Evolutionary conservation across 2,329 filamentous ascomycete genomes (phyloP).

Genomic region (Sarocladiaceae sp.): DNA sequence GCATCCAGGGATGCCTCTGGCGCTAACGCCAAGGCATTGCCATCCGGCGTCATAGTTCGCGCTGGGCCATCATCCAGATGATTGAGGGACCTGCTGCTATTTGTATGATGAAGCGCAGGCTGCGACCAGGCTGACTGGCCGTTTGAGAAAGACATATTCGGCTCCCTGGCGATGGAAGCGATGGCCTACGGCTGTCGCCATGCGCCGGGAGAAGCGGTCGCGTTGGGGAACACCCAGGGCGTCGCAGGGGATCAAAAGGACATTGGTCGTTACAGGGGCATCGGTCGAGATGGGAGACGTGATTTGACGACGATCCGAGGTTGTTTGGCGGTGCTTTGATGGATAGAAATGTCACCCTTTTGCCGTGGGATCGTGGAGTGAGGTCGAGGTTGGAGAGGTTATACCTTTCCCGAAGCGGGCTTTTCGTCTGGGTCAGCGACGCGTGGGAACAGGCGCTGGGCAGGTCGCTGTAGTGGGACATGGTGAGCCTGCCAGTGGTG

Average conservation of each 20-base stretch:
- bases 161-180: conserved; percentile 41
- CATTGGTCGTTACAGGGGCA: conserved; percentile 44
- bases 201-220: conserved; percentile 47
- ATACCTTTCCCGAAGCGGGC: conserved; percentile 34
- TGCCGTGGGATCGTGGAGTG: conserved; percentile 47
- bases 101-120: conserved; percentile 43
- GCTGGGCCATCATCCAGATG: conserved; percentile 54
- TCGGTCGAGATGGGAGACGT: conserved; percentile 43
- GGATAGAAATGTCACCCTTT: conserved; percentile 41
- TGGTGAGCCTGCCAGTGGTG: too few species aligned
- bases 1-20: conserved; percentile 55
- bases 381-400: conserved; percentile 42
- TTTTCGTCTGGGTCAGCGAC: conserved; percentile 21
- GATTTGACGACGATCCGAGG: conserved; percentile 33
- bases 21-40: conserved; percentile 44
- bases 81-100: conserved; percentile 45
- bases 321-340: conserved; percentile 43
- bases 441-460: conserved; percentile 8
- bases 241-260: conserved; percentile 39
- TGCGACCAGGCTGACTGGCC: conserved; percentile 60
- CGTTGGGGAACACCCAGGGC: conserved; percentile 42
- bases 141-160: conserved; percentile 61
- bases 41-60: conserved; percentile 42
- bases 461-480: too few species aligned
- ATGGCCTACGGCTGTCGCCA: conserved; percentile 46